Base-by-base conservation (phyloP, 495 filamentous ascomycete species). In the Apodospora peruviana region DNA sequence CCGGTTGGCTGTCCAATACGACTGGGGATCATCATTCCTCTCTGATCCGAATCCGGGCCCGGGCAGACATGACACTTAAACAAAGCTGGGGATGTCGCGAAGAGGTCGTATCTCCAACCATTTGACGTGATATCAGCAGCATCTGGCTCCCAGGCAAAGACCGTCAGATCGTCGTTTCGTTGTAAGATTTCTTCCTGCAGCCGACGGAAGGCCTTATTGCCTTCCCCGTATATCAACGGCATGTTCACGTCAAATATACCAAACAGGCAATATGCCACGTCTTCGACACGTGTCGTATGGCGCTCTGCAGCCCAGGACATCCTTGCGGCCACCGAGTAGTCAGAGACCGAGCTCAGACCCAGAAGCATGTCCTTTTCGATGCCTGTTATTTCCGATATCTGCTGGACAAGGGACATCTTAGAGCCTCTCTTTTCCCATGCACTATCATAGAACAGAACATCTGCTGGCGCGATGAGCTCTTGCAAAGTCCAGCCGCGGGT, bases 361-460 rank as follows among this genome's bases (percentile, higher is more conserved):
- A 41, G 19, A 22, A 48, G 50, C 27, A 25, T 14, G 3, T 27
- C 16, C 9, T 14, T 16, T 20, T 23, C 29, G 18, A 59, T 56
- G 16, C 27, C 29, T 0, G 53, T 57, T 4, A 46, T 45, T 3
- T 19, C 20, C 0, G 43, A 22, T 0, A 59, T 36, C 0, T 19
- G n/a, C 1, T 42, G 17, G 11, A 25, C 37, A 5, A 59, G 2
- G 9, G 32, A 10, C 23, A 19, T 1, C 1, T 60, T 58, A 4
- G 43, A 34, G 8, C 43, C 57, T 9, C 60, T 27, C 5, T 40
- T 40, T 0, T 23, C 14, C 69, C 69, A 72, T 10, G 51, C 5
- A 12, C 11, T 17, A 49, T 65, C 51, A 17, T 59, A 65, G 38
- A 73, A 75, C 9, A 56, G 18, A 22, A 73, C 49, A 0, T 36